Evolutionary conservation across 768 basidiomycete species (phyloP).

Genomic region (Hericium coralloides): DNA sequence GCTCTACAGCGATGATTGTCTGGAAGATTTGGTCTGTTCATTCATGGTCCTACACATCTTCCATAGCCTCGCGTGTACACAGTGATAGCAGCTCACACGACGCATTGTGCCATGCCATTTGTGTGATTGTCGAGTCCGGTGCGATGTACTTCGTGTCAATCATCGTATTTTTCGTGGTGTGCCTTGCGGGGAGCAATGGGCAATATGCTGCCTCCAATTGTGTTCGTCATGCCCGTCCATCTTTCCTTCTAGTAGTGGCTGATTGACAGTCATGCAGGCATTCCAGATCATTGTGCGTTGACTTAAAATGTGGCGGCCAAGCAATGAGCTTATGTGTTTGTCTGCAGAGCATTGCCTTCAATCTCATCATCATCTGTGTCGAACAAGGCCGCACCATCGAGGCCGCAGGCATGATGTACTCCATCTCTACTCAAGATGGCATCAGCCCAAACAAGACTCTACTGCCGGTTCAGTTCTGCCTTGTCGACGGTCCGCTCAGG

Average conservation of each 20-base stretch:
- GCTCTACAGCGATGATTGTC: neutral
- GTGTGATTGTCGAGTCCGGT: constrained; percentile 1
- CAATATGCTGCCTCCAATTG: too few species aligned
- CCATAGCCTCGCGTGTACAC: neutral
- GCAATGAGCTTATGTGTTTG: neutral
- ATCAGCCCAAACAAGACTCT: neutral
- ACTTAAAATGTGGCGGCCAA: too few species aligned
- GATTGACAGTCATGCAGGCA: too few species aligned
- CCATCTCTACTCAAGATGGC: neutral
- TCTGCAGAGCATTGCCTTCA: neutral
- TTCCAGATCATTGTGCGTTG: too few species aligned
- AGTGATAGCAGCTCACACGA: neutral
- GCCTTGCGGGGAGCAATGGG: too few species aligned
- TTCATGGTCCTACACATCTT: neutral
- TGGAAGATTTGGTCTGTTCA: neutral
- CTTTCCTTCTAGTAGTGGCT: too few species aligned
- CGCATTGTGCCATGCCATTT: constrained; percentile 13
- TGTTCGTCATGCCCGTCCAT: too few species aligned
- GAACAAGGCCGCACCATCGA: neutral
- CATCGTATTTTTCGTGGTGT: too few species aligned
- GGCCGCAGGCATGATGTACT: neutral
- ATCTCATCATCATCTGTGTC: neutral
- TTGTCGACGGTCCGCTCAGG: too few species aligned
- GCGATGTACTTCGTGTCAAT: too few species aligned
- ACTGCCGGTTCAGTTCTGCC: too few species aligned